phyloP scores from a whole-genome alignment of 805 yeast genomes.

The Wickerhamiella sergipiensis region DNA sequence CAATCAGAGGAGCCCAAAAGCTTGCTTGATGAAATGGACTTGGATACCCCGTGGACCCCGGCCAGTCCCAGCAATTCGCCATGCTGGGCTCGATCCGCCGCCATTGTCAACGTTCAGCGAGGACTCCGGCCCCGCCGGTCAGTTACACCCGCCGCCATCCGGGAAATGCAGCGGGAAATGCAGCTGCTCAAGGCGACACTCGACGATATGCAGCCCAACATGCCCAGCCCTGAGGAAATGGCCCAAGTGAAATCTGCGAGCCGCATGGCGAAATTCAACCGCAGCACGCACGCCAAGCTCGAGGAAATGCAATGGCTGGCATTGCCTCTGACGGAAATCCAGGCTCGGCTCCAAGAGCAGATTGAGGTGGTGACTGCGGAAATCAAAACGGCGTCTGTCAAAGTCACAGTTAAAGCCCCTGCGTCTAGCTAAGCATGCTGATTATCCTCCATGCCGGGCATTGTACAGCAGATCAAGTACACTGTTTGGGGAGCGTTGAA shows the following conservation, averaged over 20 bases:
- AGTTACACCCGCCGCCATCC: not conserved
- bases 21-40: not conserved
- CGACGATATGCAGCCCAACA: constrained; percentile 2
- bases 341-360: not conserved
- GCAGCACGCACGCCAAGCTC: not conserved
- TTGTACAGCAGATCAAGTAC: constrained; percentile 4
- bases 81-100: not conserved
- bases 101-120: not conserved
- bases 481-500: constrained; percentile 6
- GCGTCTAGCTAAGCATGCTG: not conserved
- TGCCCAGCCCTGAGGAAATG: not conserved
- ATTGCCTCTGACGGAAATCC: not conserved
- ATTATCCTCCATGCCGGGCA: not conserved
- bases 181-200: not conserved
- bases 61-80: not conserved
- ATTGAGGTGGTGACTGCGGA: not conserved
- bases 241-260: not conserved
- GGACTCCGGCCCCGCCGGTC: not conserved
- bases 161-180: not conserved
- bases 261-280: not conserved
- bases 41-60: not conserved
- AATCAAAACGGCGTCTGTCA: not conserved
- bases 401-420: too few species aligned
- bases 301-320: not conserved
- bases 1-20: not conserved